phyloP scores from a whole-genome alignment of 345 rosid species.

The Isatis tinctoria region DNA sequence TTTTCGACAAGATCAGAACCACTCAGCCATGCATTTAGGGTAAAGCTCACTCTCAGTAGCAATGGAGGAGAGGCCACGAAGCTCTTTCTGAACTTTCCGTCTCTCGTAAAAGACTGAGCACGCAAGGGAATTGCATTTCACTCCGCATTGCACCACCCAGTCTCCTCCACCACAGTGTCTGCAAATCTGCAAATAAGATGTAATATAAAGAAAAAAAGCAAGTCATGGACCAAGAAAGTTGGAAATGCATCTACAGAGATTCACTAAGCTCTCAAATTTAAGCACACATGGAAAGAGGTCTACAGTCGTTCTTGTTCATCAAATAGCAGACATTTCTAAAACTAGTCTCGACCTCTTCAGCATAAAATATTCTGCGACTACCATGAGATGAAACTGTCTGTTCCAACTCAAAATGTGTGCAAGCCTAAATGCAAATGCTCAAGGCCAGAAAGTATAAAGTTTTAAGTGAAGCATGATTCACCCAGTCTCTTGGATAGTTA shows the following conservation, averaged over 20 bases:
- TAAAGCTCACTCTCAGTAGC: constrained; percentile 59
- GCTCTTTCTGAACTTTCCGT: constrained; percentile 84
- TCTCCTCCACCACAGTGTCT: constrained; percentile 95
- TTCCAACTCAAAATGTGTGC: neutral
- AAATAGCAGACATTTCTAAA: neutral
- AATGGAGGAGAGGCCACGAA: constrained; percentile 59
- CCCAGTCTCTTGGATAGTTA: neutral
- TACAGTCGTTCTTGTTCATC: neutral
- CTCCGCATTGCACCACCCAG: constrained; percentile 82
- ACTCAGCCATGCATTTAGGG: constrained; percentile 78
- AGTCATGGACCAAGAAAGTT: neutral
- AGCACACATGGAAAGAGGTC: neutral
- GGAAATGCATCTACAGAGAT: neutral
- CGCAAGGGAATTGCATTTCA: constrained; percentile 81
- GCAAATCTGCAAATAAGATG: constrained; percentile 61
- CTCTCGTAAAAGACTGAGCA: constrained; percentile 92
- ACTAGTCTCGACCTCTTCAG: neutral
- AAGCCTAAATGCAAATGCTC: neutral
- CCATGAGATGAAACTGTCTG: neutral
- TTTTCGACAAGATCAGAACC: constrained; percentile 51
- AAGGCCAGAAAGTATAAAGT: neutral
- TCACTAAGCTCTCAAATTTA: neutral
- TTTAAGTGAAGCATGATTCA: neutral
- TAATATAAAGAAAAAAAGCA: neutral
- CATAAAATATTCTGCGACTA: neutral